Evolutionary conservation across 495 filamentous ascomycete species (phyloP), one percentile per base, ranked within the genome.

Genomic region (Lentithecium fluviatile): DNA sequence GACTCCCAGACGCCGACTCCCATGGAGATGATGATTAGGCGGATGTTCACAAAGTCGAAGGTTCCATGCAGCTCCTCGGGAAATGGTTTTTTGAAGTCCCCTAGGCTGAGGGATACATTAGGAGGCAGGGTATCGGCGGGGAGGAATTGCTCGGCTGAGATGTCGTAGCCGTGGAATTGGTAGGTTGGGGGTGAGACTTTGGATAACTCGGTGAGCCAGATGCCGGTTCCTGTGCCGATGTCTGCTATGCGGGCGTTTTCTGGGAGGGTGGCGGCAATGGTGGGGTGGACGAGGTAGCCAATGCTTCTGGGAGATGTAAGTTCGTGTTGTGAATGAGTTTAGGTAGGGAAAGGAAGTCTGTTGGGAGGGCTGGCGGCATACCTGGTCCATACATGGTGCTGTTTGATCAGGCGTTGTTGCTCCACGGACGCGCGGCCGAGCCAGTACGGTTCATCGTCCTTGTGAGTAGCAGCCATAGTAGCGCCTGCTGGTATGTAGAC

Each of bases 1-100:
- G 21, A 43, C 24, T 62, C 19, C 72, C 49, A 34, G 36, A 67
- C 17, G 43, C 56, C 60, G 66, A 65, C 11, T 71, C 68, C 6
- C 59, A 45, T 70, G 20, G 66, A 67, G 54, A 71, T 69, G 50
- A 65, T 70, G 47, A 74, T 64, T 45, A 77, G 68, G 1, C 76
- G 70, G 37, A 74, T 68, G 26, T 74, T 72, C 17, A 77, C 72
- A 15, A 79, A 43, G 43, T 78, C 76, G 59, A 73, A 79, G 20
- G 59, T 69, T 25, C 64, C 58, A 13, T 36, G 23, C 19, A 76
- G 55, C 1, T 69, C 58, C 2, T 54, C 57, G 0, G 74, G 71
- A 34, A 77, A 70, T 7, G 75, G 73, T 15, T 48, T 40, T 25
- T 68, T 63, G 55, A 77, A 69, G 58, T 78, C 69, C 11, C 74